Evolutionary conservation across 257 asterid genomes (phyloP).

Genomic region (Solanum sitiens): DNA sequence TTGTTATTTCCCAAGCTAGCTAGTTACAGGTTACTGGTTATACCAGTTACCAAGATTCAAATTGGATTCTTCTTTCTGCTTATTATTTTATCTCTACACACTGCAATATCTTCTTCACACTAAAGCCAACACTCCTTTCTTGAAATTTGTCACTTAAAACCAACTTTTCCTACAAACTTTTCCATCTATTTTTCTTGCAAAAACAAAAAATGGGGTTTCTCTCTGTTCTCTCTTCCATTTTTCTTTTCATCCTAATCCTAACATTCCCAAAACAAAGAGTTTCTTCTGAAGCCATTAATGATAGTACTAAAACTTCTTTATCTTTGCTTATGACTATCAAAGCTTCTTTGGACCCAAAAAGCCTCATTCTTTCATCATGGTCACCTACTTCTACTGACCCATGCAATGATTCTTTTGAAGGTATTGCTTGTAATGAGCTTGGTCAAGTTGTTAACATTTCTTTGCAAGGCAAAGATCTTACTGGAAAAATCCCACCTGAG

Average conservation of each 20-base stretch:
- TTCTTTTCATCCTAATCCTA: conserved; percentile 12
- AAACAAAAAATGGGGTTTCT: conserved; percentile 29
- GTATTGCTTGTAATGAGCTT: conserved; percentile 65
- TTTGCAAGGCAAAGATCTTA: conserved; percentile 79
- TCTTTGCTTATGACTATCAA: conserved; percentile 62
- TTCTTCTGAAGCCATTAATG: conserved; percentile 6
- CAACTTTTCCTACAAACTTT: neutral
- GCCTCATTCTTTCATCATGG: conserved; percentile 67
- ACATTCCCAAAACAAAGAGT: conserved; percentile 5
- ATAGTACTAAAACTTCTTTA: conserved; percentile 4
- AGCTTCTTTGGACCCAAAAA: conserved; percentile 67
- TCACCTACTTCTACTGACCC: conserved; percentile 47
- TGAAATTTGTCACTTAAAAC: neutral
- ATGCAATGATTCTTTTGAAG: conserved; percentile 61
- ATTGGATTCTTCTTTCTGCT: neutral
- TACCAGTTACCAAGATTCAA: neutral
- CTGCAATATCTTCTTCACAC: neutral
- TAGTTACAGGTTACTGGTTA: neutral
- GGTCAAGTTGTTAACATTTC: conserved; percentile 83
- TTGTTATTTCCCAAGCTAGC: neutral
- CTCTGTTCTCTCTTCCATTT: conserved; percentile 12
- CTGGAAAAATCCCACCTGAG: conserved; percentile 78
- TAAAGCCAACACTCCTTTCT: neutral
- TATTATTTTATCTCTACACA: neutral
- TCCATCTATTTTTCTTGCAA: conserved; percentile 1